phyloP scores from a whole-genome alignment of 768 basidiomycete species.

The Amanita rubescens region DNA sequence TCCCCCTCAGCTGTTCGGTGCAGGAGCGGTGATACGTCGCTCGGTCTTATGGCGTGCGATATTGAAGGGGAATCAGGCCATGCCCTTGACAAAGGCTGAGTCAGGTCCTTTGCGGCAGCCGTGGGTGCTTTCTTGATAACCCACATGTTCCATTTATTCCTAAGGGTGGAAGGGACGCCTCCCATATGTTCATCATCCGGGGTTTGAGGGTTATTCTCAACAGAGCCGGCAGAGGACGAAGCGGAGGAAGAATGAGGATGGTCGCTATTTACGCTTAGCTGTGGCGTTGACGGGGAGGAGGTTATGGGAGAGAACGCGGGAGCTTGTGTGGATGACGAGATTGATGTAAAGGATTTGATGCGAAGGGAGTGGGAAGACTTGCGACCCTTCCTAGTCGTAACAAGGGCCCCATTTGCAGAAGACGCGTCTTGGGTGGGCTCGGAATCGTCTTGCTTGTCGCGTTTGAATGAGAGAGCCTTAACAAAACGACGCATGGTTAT shows the following conservation, averaged over 20 bases:
- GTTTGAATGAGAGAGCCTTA: constrained; percentile 45
- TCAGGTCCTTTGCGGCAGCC: neutral
- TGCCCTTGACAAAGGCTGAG: constrained; percentile 9
- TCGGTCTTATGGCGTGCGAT: neutral
- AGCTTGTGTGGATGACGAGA: constrained; percentile 6
- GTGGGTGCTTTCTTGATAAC: constrained; percentile 20
- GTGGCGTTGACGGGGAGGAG: constrained; percentile 22
- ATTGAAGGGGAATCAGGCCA: constrained; percentile 8
- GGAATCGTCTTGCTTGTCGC: constrained; percentile 31
- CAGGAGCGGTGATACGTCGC: neutral
- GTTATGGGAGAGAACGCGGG: constrained; percentile 15
- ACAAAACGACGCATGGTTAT: constrained; percentile 55
- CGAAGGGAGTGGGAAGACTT: constrained; percentile 9
- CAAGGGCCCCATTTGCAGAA: constrained; percentile 8
- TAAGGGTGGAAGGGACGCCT: constrained; percentile 26
- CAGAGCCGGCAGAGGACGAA: constrained; percentile 54
- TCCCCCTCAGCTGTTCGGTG: neutral
- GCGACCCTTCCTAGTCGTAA: constrained; percentile 11
- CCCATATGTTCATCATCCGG: constrained; percentile 48
- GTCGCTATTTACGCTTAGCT: constrained; percentile 28
- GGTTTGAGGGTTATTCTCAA: constrained; percentile 47
- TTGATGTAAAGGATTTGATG: constrained; percentile 5
- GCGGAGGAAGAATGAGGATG: constrained; percentile 38
- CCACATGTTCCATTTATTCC: constrained; percentile 51
- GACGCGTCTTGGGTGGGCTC: constrained; percentile 11